These are phyloP conservation scores for Ganoderma resinaceum DNA, from an alignment of 1,284 basidiomycete species.

Conservation along the genomic window DNA sequence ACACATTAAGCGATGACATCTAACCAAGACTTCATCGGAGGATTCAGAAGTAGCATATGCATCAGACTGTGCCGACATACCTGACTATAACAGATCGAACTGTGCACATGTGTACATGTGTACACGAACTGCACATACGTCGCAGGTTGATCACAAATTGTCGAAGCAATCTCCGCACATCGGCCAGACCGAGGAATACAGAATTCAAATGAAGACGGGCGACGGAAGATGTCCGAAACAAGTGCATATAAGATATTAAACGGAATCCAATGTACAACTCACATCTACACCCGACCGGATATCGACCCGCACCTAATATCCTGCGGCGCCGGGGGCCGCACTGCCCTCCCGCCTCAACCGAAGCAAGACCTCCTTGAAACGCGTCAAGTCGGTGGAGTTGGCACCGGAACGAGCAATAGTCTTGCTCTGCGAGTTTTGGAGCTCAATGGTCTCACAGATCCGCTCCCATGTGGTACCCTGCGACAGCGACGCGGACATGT, in stretches of 20 bases:
- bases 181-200: neutral
- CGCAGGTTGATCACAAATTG: neutral
- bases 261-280: slow-evolving; percentile 9
- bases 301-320: slow-evolving; percentile 62
- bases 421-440: slow-evolving; percentile 97
- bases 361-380: slow-evolving; percentile 93
- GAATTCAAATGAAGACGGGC: neutral
- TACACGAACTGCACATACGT: neutral
- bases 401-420: slow-evolving; percentile 88
- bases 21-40: neutral
- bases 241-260: slow-evolving; percentile 8
- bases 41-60: neutral
- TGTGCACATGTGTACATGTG: neutral
- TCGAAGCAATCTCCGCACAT: neutral
- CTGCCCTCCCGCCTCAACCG: slow-evolving; percentile 89
- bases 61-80: neutral
- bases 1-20: neutral
- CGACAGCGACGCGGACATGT: slow-evolving; percentile 80
- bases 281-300: neutral
- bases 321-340: slow-evolving; percentile 89
- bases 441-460: slow-evolving; percentile 86
- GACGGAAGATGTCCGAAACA: neutral
- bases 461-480: slow-evolving; percentile 97
- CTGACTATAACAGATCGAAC: neutral
- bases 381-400: slow-evolving; percentile 89